Evolutionary conservation across 2,329 filamentous ascomycete species (phyloP), one percentile per base, ranked within the genome.

Genomic region (Acrodontium crateriforme): DNA sequence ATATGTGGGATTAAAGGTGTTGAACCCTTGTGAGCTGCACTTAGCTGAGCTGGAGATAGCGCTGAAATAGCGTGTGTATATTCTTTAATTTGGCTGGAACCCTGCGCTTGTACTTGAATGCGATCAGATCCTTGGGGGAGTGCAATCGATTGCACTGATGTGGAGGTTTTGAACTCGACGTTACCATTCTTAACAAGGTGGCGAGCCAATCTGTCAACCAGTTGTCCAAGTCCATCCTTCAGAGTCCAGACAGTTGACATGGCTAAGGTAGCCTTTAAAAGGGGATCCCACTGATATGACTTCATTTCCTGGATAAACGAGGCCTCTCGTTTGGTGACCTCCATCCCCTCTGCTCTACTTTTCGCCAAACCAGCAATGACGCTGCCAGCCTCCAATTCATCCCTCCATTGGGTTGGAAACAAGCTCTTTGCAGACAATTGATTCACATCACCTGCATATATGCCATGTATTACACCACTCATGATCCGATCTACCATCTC

Each of bases 361-460:
- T 41, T 43, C 3, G 54, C 41, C 29, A 49, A 24, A 9, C 50
- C 47, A 3, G 37, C 35, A 6, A 52, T 26, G 9, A 68, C 36
- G 20, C 54, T 52, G 7, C 59, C 60, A 23, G 52, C 49, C n/a
- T 46, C 34, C 5, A 39, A 47, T 35, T 75, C 69, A 31, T 65
- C 54, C n/a, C 64, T 38, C 46, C 62, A 63, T 0, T 60, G 31
- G 15, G 54, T 40, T 7, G 75, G 56, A 20, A 77, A 49, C 21
- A 79, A 59, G 27, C 71, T 73, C 41, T 71, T 72, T 25, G 71
- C 72, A 53, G 84, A 93, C 27, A 95, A 61, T 47, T 77, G 67
- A 50, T 80, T 73, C 25, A 92, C 71, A 54, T 94, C 80, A 4
- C 89, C 89, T 13, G 85, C 89, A 53, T 91, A 93, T 33, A 95